Evolutionary conservation across 148 eudicot genomes (phyloP), one percentile per base, ranked within the genome.

Genomic region (Diospyros kaki): DNA sequence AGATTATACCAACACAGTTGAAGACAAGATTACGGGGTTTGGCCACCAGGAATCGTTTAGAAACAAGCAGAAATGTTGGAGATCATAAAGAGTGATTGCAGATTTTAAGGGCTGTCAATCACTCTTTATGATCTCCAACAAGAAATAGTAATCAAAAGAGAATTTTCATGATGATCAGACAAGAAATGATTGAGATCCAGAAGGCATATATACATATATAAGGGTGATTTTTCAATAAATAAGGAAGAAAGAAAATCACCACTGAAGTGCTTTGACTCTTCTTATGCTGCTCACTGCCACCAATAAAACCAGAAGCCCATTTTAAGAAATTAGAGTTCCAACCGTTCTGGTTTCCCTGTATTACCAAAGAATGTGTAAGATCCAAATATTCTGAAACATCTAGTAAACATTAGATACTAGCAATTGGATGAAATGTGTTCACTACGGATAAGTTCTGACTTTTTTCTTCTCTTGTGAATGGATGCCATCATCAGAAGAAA

Each of bases 261-360:
- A 55, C 73, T 64, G 81, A 81, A 84, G 86, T 77, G 81, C 60
- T 81, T 69, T 78, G 84, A 50, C 76, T 87, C 77, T 77, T 84
- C 86, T 84, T 88, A 43, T 84, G 76, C 59, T 85, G 82, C 73
- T 83, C 91, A 77, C 77, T 88, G 66, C 94, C 90, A 69, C 96
- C 92, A 77, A 94, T 87, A 73, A 94, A 81, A 75, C 92, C 96
- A 68, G 98, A 90, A 64, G 98, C 98, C 98, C 98, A 94, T 81
- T 89, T 94, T 52, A 92, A 69, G 52, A 94, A 58, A 79, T 94
- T 92, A 71, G 93, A 86, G 80, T 94, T 94, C 98, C 98, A 94
- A 76, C 80, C 46, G 17, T 84, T 83, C 65, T 86, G 78, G 75
- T 80, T 81, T 73, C 85, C 89, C 98, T 94, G 90, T 68, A 77